Percentiles rank a stretch among this genome's conserved stretches.
phyloP scores from a whole-genome alignment of 805 yeast species.

The Lachancea meyersii region DNA sequence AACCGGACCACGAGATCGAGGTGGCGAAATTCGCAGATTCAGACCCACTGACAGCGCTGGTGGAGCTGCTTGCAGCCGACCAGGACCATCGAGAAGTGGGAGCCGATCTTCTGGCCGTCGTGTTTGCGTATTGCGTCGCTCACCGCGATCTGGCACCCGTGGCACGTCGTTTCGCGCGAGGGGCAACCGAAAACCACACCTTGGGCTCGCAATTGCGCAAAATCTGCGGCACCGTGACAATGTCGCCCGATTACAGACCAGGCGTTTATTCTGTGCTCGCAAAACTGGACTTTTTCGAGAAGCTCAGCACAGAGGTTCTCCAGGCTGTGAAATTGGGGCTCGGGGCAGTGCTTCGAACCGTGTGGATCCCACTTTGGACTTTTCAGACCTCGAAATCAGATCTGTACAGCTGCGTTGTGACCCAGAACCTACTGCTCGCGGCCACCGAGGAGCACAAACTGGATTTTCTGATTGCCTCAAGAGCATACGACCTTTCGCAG shows the following conservation, averaged over 20 bases:
- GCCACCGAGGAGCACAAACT: slow-evolving; percentile 13
- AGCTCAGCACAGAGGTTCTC: slow-evolving; percentile 10
- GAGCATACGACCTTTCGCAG: neutral
- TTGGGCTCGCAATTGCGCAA: slow-evolving; percentile 5
- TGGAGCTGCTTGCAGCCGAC: neutral
- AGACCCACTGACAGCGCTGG: slow-evolving; percentile 4
- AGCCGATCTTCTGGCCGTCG: slow-evolving; percentile 14
- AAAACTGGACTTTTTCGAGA: slow-evolving; percentile 14
- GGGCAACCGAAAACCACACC: neutral
- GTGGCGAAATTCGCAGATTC: neutral
- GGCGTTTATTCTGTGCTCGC: slow-evolving; percentile 21
- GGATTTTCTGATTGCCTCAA: slow-evolving; percentile 22
- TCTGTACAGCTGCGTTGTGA: neutral
- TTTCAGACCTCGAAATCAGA: neutral
- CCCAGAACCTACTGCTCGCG: slow-evolving; percentile 5
- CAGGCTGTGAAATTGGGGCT: too few species aligned
- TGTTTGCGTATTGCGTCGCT: slow-evolving; percentile 22
- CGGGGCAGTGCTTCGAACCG: too few species aligned
- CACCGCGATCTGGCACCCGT: slow-evolving; percentile 7
- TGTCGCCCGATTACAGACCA: slow-evolving; percentile 7
- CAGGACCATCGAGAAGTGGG: neutral
- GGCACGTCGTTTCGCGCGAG: slow-evolving; percentile 1
- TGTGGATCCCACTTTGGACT: slow-evolving; percentile 25
- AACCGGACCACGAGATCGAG: neutral
- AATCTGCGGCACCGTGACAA: slow-evolving; percentile 2